phyloP scores from a whole-genome alignment of 75 land plant species.

The Picea sitchensis region DNA sequence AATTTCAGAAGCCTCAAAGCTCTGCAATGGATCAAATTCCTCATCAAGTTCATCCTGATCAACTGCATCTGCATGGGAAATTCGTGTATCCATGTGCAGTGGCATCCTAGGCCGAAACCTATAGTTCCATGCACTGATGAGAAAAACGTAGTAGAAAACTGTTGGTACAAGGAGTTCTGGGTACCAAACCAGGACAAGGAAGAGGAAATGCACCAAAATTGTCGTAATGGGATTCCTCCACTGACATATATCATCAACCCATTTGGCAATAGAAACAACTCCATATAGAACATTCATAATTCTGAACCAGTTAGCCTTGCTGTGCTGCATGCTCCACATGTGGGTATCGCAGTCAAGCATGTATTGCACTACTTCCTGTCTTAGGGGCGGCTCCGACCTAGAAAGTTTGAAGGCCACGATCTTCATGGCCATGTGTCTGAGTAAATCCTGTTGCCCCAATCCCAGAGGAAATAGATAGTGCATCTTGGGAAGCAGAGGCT shows the following conservation, averaged over 20 bases:
- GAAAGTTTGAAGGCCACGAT: constrained; percentile 64
- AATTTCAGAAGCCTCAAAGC: constrained; percentile 44
- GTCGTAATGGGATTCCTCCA: too few relatives aligned
- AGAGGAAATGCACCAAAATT: too few relatives aligned
- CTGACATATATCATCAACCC: too few relatives aligned
- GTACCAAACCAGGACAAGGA: too few relatives aligned
- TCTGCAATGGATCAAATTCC: constrained; percentile 10
- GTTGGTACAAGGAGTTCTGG: too few relatives aligned
- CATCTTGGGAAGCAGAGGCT: constrained; percentile 76
- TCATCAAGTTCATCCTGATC: too few relatives aligned
- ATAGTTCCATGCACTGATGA: too few relatives aligned
- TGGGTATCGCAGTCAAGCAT: constrained; percentile 81
- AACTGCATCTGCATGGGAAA: too few relatives aligned
- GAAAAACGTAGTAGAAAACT: too few relatives aligned
- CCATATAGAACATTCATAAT: constrained; percentile 53
- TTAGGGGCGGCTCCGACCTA: constrained; percentile 76
- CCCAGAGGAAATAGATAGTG: constrained; percentile 82
- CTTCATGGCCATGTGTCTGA: constrained; percentile 59
- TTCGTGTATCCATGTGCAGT: too few relatives aligned
- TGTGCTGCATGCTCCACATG: constrained; percentile 80
- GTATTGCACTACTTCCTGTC: constrained; percentile 74
- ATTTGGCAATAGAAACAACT: too few relatives aligned
- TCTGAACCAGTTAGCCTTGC: constrained; percentile 82
- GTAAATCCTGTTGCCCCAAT: constrained; percentile 57
- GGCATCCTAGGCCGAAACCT: too few relatives aligned